Evolutionary conservation across 768 basidiomycete genomes (phyloP).

Genomic region (Fomitopsis pulvina): DNA sequence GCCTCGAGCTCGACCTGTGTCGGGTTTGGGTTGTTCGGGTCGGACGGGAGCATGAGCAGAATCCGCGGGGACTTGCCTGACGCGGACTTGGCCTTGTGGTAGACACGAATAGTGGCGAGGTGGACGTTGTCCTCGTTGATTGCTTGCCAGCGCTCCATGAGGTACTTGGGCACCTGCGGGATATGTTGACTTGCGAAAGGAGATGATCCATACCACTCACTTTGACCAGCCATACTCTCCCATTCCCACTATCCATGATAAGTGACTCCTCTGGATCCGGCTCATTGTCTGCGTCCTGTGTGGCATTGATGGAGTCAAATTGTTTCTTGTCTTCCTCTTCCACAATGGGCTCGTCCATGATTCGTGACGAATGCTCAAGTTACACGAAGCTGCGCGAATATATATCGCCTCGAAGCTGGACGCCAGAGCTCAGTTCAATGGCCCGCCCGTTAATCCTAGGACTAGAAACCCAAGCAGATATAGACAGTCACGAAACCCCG

Average conservation of each 20-base stretch:
- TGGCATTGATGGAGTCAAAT: conserved; percentile 47
- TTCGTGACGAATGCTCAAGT: background rate
- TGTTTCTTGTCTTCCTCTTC: conserved; percentile 69
- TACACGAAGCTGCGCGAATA: no score
- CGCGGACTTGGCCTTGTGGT: conserved; percentile 40
- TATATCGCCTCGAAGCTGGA: no score
- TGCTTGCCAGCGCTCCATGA: conserved; percentile 82
- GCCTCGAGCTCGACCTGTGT: conserved; percentile 17
- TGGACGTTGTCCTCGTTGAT: conserved; percentile 70
- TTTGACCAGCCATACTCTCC: conserved; percentile 83
- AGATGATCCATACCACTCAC: conserved; percentile 17
- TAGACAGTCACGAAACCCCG: no score
- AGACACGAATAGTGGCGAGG: conserved; percentile 82
- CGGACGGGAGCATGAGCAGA: conserved; percentile 58
- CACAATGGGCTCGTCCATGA: conserved; percentile 19
- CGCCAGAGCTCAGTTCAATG: no score
- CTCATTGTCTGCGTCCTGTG: conserved; percentile 53
- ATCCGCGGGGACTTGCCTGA: conserved; percentile 51
- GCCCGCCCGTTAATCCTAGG: no score
- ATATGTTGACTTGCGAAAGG: background rate
- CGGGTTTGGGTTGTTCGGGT: conserved; percentile 38
- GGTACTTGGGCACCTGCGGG: conserved; percentile 72
- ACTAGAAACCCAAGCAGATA: no score
- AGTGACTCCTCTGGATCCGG: conserved; percentile 80
- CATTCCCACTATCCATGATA: conserved; percentile 69